Percentiles rank a stretch among this genome's conserved stretches.
Conservation (phyloP, 176 grass and related monocot genomes). For the Musa itinerans region DNA sequence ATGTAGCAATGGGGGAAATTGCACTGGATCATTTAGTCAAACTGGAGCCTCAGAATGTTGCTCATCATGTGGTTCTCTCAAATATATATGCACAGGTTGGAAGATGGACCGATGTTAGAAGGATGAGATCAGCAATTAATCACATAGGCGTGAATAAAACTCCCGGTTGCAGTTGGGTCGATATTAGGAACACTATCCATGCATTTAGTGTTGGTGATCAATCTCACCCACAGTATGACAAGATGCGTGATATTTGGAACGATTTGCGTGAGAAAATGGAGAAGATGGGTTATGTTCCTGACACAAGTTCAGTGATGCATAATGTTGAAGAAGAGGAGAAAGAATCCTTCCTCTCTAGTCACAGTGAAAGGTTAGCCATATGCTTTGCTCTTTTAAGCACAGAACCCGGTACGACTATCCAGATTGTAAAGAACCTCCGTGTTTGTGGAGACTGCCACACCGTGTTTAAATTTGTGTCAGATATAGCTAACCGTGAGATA, state of each 20-base stretch:
- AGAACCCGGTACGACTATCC: constrained; percentile 40
- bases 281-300: constrained; percentile 43
- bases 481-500: constrained; percentile 47
- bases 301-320: constrained; percentile 43
- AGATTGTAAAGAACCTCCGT: constrained; percentile 64
- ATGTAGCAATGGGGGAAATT: constrained; percentile 57
- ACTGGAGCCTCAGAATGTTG: constrained; percentile 42
- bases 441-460: constrained; percentile 61
- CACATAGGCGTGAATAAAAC: constrained; percentile 53
- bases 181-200: constrained; percentile 34
- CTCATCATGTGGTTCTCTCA: constrained; percentile 66
- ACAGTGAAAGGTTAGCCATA: constrained; percentile 23
- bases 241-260: constrained; percentile 38
- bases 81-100: constrained; percentile 68
- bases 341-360: constrained; percentile 18
- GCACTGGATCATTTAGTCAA: constrained; percentile 48
- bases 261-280: constrained; percentile 46
- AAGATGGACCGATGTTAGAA: constrained; percentile 56
- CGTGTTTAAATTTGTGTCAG: constrained; percentile 48
- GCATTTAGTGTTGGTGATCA: constrained; percentile 52
- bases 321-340: constrained; percentile 51
- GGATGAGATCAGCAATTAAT: constrained; percentile 55
- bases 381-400: constrained; percentile 32
- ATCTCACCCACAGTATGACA: constrained; percentile 39
- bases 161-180: constrained; percentile 51